These are phyloP conservation scores for Berberis thunbergii DNA, from an alignment of 164 flowering plant genomes.

Conservation along the genomic window DNA sequence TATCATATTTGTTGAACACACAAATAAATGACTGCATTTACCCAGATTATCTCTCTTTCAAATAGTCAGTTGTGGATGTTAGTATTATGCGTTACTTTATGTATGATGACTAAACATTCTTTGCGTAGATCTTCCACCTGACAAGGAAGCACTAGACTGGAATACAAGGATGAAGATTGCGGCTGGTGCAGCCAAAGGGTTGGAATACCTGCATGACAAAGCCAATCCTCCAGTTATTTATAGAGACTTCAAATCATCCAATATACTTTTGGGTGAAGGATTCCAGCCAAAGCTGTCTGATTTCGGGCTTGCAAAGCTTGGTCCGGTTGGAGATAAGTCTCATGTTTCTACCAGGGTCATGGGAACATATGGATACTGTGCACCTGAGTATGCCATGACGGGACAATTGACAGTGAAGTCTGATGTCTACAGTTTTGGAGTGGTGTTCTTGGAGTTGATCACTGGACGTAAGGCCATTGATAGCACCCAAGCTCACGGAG, in stretches of 20 bases:
- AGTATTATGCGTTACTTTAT: not conserved
- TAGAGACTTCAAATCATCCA: slow-evolving; percentile 61
- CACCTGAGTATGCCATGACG: slow-evolving; percentile 52
- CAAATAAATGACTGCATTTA: not conserved
- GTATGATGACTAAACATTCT: slow-evolving; percentile 1
- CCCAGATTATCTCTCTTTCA: not conserved
- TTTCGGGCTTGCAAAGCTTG: slow-evolving; percentile 58
- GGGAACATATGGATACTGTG: slow-evolving; percentile 55
- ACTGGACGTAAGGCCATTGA: slow-evolving; percentile 45
- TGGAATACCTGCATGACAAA: slow-evolving; percentile 53
- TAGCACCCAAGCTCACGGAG: slow-evolving; percentile 23
- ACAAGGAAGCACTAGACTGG: slow-evolving; percentile 57
- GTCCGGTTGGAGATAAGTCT: slow-evolving; percentile 39
- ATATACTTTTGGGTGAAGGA: slow-evolving; percentile 47
- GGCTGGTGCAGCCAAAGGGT: slow-evolving; percentile 66
- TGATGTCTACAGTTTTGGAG: slow-evolving; percentile 52
- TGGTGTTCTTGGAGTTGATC: slow-evolving; percentile 43
- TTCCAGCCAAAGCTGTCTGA: slow-evolving; percentile 72
- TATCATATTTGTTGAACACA: not conserved
- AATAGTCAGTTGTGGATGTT: not conserved
- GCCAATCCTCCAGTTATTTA: slow-evolving; percentile 66
- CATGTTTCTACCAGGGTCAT: slow-evolving; percentile 52
- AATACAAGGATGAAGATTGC: slow-evolving; percentile 72
- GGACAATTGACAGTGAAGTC: slow-evolving; percentile 45
- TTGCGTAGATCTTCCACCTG: slow-evolving; percentile 31